Conservation (phyloP, 176 grass and related monocot genomes). For the Lolium rigidum region DNA sequence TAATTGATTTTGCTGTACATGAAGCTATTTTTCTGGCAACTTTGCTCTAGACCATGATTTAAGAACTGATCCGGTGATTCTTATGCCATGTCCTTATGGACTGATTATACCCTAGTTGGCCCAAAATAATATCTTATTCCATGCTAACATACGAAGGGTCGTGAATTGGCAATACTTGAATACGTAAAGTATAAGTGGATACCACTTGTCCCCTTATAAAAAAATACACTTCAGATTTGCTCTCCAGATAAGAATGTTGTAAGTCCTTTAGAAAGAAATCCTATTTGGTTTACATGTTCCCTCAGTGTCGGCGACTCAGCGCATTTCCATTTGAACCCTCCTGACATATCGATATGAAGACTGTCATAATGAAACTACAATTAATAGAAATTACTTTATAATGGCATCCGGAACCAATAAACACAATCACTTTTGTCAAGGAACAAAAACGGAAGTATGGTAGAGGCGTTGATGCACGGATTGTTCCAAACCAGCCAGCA, state of each 20-base stretch:
- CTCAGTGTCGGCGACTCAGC: background rate
- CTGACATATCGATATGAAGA: background rate
- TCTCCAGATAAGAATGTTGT: slow-evolving; percentile 2
- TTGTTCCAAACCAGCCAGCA: background rate
- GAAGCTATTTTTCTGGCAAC: no score
- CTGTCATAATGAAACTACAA: background rate
- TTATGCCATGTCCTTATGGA: background rate
- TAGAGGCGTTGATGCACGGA: background rate
- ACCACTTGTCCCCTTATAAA: background rate
- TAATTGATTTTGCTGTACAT: no score
- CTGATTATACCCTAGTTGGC: background rate
- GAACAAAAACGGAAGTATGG: slow-evolving; percentile 1
- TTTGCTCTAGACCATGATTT: no score
- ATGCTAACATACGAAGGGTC: background rate
- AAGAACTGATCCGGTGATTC: no score
- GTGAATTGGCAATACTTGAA: background rate
- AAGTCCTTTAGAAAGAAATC: slow-evolving; percentile 7
- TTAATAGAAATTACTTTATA: slow-evolving; percentile 9
- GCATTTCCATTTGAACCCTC: slow-evolving; percentile 10
- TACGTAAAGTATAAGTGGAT: slow-evolving; percentile 1
- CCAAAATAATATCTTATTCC: background rate
- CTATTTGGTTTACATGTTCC: background rate
- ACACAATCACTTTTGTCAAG: background rate
- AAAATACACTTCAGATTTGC: slow-evolving; percentile 12
- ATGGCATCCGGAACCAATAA: background rate